Base-by-base conservation (phyloP, 2,329 filamentous ascomycete species). In the Cercospora nicotianae region DNA sequence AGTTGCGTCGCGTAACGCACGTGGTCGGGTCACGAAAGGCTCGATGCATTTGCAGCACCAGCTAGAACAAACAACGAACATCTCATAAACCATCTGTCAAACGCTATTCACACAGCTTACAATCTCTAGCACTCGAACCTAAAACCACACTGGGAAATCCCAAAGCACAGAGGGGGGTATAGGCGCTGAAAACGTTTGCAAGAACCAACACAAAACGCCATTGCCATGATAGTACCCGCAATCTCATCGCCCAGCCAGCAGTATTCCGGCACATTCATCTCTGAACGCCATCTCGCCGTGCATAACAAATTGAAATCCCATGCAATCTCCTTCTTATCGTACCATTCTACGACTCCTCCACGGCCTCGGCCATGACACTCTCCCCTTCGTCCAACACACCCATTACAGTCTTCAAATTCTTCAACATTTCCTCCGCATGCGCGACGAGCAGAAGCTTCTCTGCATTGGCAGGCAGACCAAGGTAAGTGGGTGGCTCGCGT, bases 391-490 rank as follows among this genome's bases (percentile, higher is more conserved):
- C 94, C 76, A 99, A 81, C 80, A 97, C 84, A 72, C 93, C 91
- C 70, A 91, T 91, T 63, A 99, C 91, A 79, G 90, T 92, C 77
- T 90, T 89, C 79, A 98, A 75, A 79, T 97, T 94, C 71, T 86
- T 87, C 75, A 97, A 89, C 87, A 97, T 89, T 75, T 90, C 91
- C 77, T 88, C 87, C 53, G 94, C 96, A 76, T 97, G 89, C 2
- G 92, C 94, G 13, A 97, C 92, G 33, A 99, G 85, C 74, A 99
- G 81, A 77, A 99, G 79, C 82, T 98, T 99, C 88, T 99, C 95
- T 20, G 95, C 95, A 79, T 99, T 97, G 30, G 93, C 92, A 39
- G 95, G 95, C 73, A 99, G 81, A 23, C 95, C 96, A 16, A 99
- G 85, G 78, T 97, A 99, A 0, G 93, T 97, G 4, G 95, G 95